Conservation (phyloP, 352 stramenopile genomes). For the Globisporangium nunn region DNA sequence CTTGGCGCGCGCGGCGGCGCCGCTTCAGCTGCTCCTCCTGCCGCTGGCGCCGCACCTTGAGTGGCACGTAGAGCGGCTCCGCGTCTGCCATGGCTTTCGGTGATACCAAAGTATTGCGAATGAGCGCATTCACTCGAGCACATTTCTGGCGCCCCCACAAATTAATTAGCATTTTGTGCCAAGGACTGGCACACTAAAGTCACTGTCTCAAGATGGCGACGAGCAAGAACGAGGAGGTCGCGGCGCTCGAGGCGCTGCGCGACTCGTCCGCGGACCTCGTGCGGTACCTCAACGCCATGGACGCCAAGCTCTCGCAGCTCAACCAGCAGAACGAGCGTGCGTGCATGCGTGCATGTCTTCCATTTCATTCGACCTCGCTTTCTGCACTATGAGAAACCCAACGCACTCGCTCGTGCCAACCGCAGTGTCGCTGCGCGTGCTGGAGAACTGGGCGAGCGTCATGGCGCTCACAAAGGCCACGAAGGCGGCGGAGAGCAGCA, state of each 20-base stretch:
- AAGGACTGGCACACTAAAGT: too few relatives aligned
- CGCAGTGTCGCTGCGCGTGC: constrained; percentile 63
- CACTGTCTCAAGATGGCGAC: constrained; percentile 20
- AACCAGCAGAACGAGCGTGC: constrained; percentile 80
- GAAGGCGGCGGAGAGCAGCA: constrained; percentile 17
- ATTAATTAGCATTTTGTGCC: too few relatives aligned
- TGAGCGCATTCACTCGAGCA: too few relatives aligned
- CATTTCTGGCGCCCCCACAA: too few relatives aligned
- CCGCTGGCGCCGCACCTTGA: constrained; percentile 63
- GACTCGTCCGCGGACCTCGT: constrained; percentile 74
- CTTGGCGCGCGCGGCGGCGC: constrained; percentile 40
- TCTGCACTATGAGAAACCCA: background rate
- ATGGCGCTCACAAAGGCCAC: constrained; percentile 65
- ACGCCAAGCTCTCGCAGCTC: constrained; percentile 63
- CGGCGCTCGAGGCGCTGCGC: constrained; percentile 67
- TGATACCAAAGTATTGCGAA: too few relatives aligned
- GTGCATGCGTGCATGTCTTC: constrained; percentile 3
- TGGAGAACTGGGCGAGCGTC: constrained; percentile 81
- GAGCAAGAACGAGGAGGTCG: constrained; percentile 74
- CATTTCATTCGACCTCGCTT: too few relatives aligned
- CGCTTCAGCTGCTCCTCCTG: constrained; percentile 60
- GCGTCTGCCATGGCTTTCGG: constrained; percentile 6
- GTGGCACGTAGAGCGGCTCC: constrained; percentile 68
- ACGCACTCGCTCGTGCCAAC: background rate
- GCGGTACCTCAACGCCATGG: constrained; percentile 66